Percentiles rank a stretch among this genome's conserved stretches.
Conservation (phyloP, 352 stramenopile species). For the Phytophthora fragariaefolia region DNA sequence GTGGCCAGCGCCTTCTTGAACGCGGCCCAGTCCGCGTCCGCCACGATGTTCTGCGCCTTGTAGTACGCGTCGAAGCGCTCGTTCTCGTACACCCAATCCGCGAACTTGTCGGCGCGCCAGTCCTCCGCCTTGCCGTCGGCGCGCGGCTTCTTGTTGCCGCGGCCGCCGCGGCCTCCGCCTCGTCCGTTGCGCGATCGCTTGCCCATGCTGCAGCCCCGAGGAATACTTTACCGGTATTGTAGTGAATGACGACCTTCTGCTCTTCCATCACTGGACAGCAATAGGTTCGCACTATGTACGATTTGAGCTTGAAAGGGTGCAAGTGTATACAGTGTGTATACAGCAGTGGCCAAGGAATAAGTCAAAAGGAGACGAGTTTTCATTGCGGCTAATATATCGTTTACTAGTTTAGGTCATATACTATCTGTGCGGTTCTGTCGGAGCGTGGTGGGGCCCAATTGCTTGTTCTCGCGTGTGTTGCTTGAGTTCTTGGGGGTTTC, state of each 20-base stretch:
- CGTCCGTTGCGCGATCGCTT: constrained; percentile 56
- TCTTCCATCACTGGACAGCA: constrained; percentile 25
- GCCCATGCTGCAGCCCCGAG: constrained; percentile 45
- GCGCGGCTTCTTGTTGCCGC: constrained; percentile 64
- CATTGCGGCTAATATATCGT: constrained; percentile 31
- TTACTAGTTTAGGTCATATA: constrained; percentile 41
- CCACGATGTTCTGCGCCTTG: constrained; percentile 86
- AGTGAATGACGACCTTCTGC: not conserved
- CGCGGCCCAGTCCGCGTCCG: constrained; percentile 84
- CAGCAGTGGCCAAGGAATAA: not conserved
- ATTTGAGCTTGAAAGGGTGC: constrained; percentile 10
- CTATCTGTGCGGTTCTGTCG: constrained; percentile 21
- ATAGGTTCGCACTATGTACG: not conserved
- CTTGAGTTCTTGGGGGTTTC: constrained; percentile 5
- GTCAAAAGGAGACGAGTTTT: not conserved
- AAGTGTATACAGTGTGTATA: too few species aligned
- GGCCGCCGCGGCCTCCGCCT: constrained; percentile 32
- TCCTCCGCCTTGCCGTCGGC: constrained; percentile 40
- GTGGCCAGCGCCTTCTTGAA: constrained; percentile 92
- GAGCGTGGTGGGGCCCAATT: not conserved
- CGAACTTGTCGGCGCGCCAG: constrained; percentile 68
- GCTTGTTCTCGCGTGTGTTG: not conserved
- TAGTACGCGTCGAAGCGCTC: constrained; percentile 88
- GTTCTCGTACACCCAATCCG: constrained; percentile 90
- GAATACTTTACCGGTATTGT: too few species aligned